Base-by-base conservation (phyloP, 2,329 filamentous ascomycete species). In the Nigrograna mackinnonii region DNA sequence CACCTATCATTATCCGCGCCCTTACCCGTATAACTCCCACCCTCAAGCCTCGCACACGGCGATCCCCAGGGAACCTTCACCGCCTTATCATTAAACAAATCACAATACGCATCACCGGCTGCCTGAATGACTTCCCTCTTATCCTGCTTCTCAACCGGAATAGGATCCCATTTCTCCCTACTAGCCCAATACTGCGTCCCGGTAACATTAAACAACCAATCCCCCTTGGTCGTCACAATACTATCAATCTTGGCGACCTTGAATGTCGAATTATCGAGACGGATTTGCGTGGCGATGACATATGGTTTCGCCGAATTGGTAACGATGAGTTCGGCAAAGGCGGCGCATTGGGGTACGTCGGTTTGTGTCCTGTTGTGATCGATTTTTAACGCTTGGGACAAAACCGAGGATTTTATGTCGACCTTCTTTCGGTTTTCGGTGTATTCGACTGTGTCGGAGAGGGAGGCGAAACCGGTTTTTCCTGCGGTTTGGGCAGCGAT, bases 191-290 rank as follows among this genome's bases (percentile, higher is more conserved):
- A 55, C 20, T 50, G 49, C 2, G 57, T 62, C 2, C 54, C 57
- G 1, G 58, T 62, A 13, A 55, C 54, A 35, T 64, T 64, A 50
- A 64, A 64, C 2, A 61, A 47, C 60, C 60, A 64, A 34, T 64
- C 60, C 3, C 58, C 58, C 13, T 53, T 61, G 1, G 47, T 58
- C 6, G 60, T 64, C 11, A 55, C 44, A 35, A 64, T 59, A 24
- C 28, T 57, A 22, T 60, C 58, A n/a, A 62, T 57, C 20, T 52
- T 41, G 18, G 34, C 41, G 13, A 61, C n/a, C 22, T 53, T 52
- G 30, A 44, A 41, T 22, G 50, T 57, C 3, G 47, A 38, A 43
- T 60, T 58, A 36, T 56, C 55, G 11, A 61, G 21, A 5, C 57
- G 53, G 11, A 61, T n/a, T 35, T 61, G 58, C 0, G 52, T 55